These are phyloP conservation scores for Populus euphratica DNA, from an alignment of 345 rosid species.

Conservation along the genomic window DNA sequence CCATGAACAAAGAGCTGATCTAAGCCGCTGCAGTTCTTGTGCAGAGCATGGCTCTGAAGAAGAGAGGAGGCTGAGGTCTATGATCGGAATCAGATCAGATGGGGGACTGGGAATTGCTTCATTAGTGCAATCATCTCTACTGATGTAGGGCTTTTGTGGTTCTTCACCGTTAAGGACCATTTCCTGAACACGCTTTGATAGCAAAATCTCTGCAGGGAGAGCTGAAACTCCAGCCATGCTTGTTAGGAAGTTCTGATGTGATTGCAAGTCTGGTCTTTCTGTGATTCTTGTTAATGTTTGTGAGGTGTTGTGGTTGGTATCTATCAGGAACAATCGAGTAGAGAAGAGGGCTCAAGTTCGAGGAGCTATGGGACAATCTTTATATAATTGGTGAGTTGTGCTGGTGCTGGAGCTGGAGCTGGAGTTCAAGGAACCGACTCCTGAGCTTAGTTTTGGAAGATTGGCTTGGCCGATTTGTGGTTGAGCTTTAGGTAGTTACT, in stretches of 20 bases:
- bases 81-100: constrained; percentile 6
- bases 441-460: too few species aligned
- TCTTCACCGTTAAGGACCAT: constrained; percentile 24
- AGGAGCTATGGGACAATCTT: too few species aligned
- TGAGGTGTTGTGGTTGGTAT: too few species aligned
- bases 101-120: neutral
- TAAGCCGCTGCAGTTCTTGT: constrained; percentile 17
- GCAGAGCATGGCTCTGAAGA: constrained; percentile 14
- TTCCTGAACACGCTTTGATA: constrained; percentile 34
- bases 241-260: neutral
- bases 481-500: too few species aligned
- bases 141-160: constrained; percentile 10
- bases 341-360: too few species aligned
- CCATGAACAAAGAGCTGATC: constrained; percentile 24
- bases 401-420: too few species aligned
- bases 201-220: constrained; percentile 30
- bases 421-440: too few species aligned
- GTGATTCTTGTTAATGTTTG: too few species aligned
- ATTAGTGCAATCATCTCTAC: neutral
- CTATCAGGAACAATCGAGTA: too few species aligned
- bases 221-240: constrained; percentile 26
- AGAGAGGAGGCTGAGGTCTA: constrained; percentile 14
- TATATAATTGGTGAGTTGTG: too few species aligned
- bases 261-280: too few species aligned
- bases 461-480: too few species aligned